Conservation (phyloP, 768 basidiomycete species). For the Collybiopsis luxurians region DNA sequence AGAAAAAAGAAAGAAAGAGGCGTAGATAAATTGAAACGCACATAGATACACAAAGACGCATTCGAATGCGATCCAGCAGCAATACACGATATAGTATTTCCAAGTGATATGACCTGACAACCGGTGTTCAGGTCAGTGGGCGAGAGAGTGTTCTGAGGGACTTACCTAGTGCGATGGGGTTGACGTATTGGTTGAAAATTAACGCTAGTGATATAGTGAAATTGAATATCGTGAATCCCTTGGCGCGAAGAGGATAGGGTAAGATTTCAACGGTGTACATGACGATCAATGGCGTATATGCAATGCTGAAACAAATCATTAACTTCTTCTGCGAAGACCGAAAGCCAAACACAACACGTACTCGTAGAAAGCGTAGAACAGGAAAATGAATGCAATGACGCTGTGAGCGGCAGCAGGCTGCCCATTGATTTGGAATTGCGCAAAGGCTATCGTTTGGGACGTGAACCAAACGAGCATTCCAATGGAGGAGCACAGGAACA, state of each 20-base stretch:
- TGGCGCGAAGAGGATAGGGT: conserved; percentile 79
- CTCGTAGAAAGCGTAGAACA: conserved; percentile 80
- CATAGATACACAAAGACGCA: conserved; percentile 62
- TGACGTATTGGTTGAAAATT: conserved; percentile 89
- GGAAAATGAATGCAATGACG: conserved; percentile 81
- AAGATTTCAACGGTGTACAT: conserved; percentile 89
- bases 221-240: conserved; percentile 82
- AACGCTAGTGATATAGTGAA: conserved; percentile 75
- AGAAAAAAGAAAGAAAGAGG: background rate
- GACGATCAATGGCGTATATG: conserved; percentile 84
- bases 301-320: conserved; percentile 40
- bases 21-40: too few species aligned
- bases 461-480: conserved; percentile 69
- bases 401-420: conserved; percentile 52
- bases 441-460: conserved; percentile 66
- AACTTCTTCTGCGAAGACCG: background rate
- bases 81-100: conserved; percentile 83
- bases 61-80: conserved; percentile 68
- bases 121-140: too few species aligned
- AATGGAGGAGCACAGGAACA: conserved; percentile 58
- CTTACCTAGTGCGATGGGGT: conserved; percentile 68
- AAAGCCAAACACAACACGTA: conserved; percentile 26
- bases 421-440: conserved; percentile 45
- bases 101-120: conserved; percentile 46
- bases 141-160: too few species aligned